Evolutionary conservation across 306 rosid species (phyloP).

Genomic region (Rosa multiflora): DNA sequence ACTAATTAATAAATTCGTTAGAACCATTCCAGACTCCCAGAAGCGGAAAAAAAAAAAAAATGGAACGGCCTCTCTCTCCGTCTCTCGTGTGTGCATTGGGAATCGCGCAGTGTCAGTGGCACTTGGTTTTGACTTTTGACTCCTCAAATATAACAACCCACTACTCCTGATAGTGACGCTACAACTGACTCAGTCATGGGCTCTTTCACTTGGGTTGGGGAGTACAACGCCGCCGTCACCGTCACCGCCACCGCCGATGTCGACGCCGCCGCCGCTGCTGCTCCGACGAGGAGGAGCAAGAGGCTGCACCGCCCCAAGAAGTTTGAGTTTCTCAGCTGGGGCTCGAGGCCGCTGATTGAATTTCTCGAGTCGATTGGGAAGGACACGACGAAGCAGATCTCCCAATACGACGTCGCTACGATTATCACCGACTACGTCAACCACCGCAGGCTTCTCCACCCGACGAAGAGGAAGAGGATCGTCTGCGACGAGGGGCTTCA

Average conservation of each 20-base stretch:
- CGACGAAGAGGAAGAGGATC: constrained; percentile 59
- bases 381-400: constrained; percentile 42
- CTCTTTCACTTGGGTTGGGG: constrained; percentile 5
- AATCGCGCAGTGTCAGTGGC: too few relatives aligned
- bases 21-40: too few relatives aligned
- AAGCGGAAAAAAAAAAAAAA: too few relatives aligned
- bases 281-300: constrained; percentile 2
- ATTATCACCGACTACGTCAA: constrained; percentile 57
- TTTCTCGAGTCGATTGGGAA: constrained; percentile 65
- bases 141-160: too few relatives aligned
- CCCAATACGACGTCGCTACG: constrained; percentile 52
- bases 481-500: constrained; percentile 58
- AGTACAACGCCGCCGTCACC: not conserved
- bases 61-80: too few relatives aligned
- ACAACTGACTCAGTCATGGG: not conserved
- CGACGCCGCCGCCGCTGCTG: not conserved
- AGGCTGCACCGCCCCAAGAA: constrained; percentile 8
- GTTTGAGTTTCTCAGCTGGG: constrained; percentile 75
- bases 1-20: too few relatives aligned
- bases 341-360: constrained; percentile 53
- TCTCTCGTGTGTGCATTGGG: too few relatives aligned
- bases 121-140: too few relatives aligned
- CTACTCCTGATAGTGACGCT: too few relatives aligned
- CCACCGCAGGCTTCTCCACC: constrained; percentile 43
- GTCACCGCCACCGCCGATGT: not conserved